phyloP scores from a whole-genome alignment of 2,329 filamentous ascomycete genomes.

The Phoma sp. region DNA sequence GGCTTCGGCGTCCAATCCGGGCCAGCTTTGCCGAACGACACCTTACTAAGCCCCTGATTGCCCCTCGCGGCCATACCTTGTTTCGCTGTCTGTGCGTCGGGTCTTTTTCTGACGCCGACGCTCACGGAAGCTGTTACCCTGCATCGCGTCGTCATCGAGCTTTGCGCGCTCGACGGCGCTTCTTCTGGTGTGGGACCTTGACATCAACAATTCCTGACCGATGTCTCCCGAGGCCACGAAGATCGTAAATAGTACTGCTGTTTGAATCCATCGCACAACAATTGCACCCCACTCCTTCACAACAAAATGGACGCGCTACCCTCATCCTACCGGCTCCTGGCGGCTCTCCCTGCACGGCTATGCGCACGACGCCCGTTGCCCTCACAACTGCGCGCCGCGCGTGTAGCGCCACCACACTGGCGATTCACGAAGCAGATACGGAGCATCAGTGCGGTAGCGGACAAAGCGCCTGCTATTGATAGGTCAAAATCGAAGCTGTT shows the following conservation, averaged over 20 bases:
- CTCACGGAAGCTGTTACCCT: slow-evolving; percentile 5
- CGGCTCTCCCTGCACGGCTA: slow-evolving; percentile 37
- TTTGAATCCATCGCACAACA: slow-evolving; percentile 4
- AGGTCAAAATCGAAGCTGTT: slow-evolving; percentile 47
- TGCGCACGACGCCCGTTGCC: slow-evolving; percentile 36
- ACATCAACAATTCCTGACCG: slow-evolving; percentile 9
- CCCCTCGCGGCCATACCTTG: slow-evolving; percentile 11
- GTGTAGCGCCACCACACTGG: slow-evolving; percentile 28
- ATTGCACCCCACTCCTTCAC: neutral
- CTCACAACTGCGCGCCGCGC: slow-evolving; percentile 32
- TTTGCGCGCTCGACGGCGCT: slow-evolving; percentile 9
- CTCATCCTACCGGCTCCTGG: slow-evolving; percentile 38
- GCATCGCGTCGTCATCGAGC: slow-evolving; percentile 11
- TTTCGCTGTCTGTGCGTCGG: slow-evolving; percentile 9
- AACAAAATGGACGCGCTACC: slow-evolving; percentile 40
- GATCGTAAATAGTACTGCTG: slow-evolving; percentile 8
- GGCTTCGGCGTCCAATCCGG: slow-evolving; percentile 1
- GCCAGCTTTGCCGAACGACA: slow-evolving; percentile 4
- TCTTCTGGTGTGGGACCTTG: slow-evolving; percentile 15
- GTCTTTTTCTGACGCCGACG: slow-evolving; percentile 13
- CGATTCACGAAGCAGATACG: slow-evolving; percentile 31
- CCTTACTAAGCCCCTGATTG: slow-evolving; percentile 11
- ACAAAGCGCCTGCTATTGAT: slow-evolving; percentile 39
- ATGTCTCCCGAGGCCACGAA: slow-evolving; percentile 8
- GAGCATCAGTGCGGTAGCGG: slow-evolving; percentile 30